Evolutionary conservation across 148 eudicot genomes (phyloP).

Genomic region (Polygonum maritimum): DNA sequence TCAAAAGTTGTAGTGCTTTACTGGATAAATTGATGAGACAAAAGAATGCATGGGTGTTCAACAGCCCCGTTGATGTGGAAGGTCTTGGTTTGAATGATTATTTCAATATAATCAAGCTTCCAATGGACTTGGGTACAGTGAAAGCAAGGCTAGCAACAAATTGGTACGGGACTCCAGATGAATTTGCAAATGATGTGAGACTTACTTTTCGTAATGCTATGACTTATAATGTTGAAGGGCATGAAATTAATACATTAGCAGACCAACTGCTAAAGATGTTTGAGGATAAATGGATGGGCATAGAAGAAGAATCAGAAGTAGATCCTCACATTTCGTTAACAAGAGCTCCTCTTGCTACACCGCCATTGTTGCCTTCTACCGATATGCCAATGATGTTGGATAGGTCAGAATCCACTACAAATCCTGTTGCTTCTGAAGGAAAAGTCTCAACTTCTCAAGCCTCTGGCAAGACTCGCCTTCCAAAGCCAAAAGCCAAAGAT

Average conservation of each 20-base stretch:
- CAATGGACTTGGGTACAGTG: constrained; percentile 97
- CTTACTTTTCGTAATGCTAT: constrained; percentile 71
- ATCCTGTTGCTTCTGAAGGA: constrained; percentile 26
- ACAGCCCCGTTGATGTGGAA: constrained; percentile 66
- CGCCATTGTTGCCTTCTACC: constrained; percentile 25
- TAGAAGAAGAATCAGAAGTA: constrained; percentile 51
- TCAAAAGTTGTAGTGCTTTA: constrained; percentile 54
- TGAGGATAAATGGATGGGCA: constrained; percentile 71
- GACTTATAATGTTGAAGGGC: constrained; percentile 85
- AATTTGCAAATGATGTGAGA: constrained; percentile 30
- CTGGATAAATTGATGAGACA: constrained; percentile 85
- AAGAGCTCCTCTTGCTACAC: constrained; percentile 35
- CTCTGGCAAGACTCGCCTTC: constrained; percentile 40
- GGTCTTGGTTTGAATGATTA: constrained; percentile 87
- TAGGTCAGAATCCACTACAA: constrained; percentile 42
- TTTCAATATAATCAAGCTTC: constrained; percentile 59
- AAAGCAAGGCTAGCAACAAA: constrained; percentile 60
- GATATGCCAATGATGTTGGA: constrained; percentile 30
- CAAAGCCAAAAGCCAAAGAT: constrained; percentile 90
- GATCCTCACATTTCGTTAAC: constrained; percentile 43
- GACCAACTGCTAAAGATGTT: constrained; percentile 54
- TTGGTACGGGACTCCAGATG: constrained; percentile 70
- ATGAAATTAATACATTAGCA: constrained; percentile 85
- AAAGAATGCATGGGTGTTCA: constrained; percentile 92
- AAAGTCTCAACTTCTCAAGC: constrained; percentile 22